Evolutionary conservation across 2,329 filamentous ascomycete species (phyloP).

Genomic region (Trichoderma guizhouense): DNA sequence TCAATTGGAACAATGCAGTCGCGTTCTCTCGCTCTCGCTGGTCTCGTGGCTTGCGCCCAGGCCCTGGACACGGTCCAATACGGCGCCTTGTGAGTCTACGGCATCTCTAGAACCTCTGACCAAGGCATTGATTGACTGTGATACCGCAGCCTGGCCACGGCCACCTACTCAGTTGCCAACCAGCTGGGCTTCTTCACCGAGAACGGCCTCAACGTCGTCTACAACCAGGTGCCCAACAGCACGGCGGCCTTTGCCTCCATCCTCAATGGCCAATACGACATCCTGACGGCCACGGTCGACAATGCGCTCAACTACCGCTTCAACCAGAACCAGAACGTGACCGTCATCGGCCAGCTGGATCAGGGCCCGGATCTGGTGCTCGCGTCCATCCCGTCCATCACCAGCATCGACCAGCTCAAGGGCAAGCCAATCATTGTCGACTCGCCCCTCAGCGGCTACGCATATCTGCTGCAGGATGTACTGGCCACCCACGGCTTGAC

Average conservation of each 20-base stretch:
- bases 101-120: neutral
- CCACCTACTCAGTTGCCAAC: constrained; percentile 7
- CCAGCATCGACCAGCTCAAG: constrained; percentile 5
- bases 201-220: neutral
- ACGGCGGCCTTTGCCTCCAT: constrained; percentile 3
- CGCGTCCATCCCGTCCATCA: constrained; percentile 10
- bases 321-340: constrained; percentile 10
- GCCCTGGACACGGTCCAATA: constrained; percentile 8
- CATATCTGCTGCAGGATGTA: constrained; percentile 6
- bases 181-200: constrained; percentile 7
- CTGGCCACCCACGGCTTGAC: neutral
- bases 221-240: constrained; percentile 1
- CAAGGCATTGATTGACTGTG: neutral
- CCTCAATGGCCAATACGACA: constrained; percentile 3
- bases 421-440: constrained; percentile 10
- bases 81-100: constrained; percentile 2
- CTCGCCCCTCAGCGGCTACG: constrained; percentile 1
- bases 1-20: neutral
- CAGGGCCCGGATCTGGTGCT: constrained; percentile 4
- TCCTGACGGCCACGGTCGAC: constrained; percentile 4
- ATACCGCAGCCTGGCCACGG: neutral
- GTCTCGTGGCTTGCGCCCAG: neutral
- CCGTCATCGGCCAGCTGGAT: neutral
- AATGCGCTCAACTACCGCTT: constrained; percentile 12
- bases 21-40: neutral